phyloP scores from a whole-genome alignment of 805 yeast genomes.

The Wickerhamiella allomyrinae region DNA sequence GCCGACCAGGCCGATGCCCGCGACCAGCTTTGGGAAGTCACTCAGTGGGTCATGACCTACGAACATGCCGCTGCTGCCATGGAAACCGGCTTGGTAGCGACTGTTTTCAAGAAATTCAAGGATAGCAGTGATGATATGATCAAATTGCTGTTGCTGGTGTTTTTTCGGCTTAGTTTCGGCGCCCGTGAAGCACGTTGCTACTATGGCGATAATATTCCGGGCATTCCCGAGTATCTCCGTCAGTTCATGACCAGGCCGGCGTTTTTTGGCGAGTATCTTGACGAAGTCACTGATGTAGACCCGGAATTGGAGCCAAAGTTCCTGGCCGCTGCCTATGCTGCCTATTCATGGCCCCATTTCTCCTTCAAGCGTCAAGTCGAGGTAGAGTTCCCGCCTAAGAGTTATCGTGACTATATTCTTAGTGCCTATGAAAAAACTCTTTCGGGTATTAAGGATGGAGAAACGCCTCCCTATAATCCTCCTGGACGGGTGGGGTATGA shows the following conservation, averaged over 20 bases:
- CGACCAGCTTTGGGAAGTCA: not conserved
- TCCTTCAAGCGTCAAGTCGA: not conserved
- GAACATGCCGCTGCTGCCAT: not conserved
- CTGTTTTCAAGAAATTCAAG: not conserved
- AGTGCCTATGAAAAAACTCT: not conserved
- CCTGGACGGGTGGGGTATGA: too few relatives aligned
- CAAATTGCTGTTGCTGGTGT: not conserved
- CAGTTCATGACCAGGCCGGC: not conserved
- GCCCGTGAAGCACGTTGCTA: not conserved
- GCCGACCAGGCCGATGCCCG: not conserved
- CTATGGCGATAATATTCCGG: not conserved
- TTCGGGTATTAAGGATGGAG: not conserved
- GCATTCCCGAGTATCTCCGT: not conserved
- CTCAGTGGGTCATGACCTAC: not conserved
- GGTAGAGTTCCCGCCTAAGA: not conserved
- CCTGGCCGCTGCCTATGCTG: not conserved
- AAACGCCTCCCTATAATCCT: not conserved
- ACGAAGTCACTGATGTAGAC: not conserved
- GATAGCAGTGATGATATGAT: not conserved
- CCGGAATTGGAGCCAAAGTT: not conserved
- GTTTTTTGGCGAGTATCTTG: not conserved
- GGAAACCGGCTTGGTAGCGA: not conserved
- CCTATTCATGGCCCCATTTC: not conserved
- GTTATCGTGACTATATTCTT: not conserved
- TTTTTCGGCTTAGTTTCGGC: not conserved